Evolutionary conservation across 2,329 filamentous ascomycete genomes (phyloP), one percentile per base, ranked within the genome.

Genomic region (Scedosporium apiospermum): DNA sequence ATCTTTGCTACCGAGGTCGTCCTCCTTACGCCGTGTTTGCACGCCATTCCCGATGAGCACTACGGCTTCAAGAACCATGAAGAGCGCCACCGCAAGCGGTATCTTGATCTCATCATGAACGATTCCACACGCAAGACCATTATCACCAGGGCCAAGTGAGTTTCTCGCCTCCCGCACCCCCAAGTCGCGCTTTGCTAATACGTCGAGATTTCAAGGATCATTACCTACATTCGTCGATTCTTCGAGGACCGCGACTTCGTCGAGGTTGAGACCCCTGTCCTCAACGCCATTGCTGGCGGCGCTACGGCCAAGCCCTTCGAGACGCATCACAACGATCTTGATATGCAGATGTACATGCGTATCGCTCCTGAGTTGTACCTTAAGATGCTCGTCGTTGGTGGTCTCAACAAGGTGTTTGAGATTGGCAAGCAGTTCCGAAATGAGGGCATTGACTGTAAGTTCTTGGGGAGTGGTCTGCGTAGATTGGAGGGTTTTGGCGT

Each of bases 101-200:
- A 96, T 75, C 86, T 99, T 61, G 95, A 99, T 75, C 81, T 99
- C 69, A 95, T 99, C 77, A 96, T 98, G 88, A 97, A 99, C 77
- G 90, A 96, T 71, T 82, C 82, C 65, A 91, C 89, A 57, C 86
- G 92, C 62, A 84, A 96, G 64, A 89, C 93, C 63, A 90, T 98
- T 75, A 82, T 91, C 70, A 92, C 90, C 46, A 86, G 95, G 62
- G 86, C 91, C 71, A 61, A 62, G 60, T 61, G 55, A 51, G 60
- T 23, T 23, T 26, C 14, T 12, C 14, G 6, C 21, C 7, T 18
- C 18, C 27, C 16, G 55, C 23, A 30, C 18, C 6, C 34, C n/a
- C 26, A 38, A n/a, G n/a, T 18, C 41, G 7, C 16, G 6, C 10
- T 12, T 42, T 30, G 10, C 41, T 26, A 92, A 91, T 49, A 49